phyloP scores from a whole-genome alignment of 2,329 filamentous ascomycete species.

The Aureobasidium sp. region DNA sequence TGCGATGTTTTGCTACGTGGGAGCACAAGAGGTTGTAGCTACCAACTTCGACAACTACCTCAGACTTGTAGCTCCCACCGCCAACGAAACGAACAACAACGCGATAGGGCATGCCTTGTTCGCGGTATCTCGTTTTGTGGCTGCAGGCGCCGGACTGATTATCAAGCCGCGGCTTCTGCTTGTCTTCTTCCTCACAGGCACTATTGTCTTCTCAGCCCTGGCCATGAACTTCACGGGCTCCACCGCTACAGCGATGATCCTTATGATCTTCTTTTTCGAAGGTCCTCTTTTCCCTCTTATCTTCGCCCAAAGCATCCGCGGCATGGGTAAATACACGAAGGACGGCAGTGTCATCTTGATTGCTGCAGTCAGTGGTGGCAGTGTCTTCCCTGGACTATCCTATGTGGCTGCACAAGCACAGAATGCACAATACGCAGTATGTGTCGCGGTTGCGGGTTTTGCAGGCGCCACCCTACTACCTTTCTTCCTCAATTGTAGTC shows the following conservation, averaged over 20 bases:
- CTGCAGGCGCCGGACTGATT: conserved; percentile 43
- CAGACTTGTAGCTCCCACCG: conserved; percentile 27
- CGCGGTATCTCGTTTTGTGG: conserved; percentile 48
- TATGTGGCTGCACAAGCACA: conserved; percentile 33
- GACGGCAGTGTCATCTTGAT: conserved; percentile 46
- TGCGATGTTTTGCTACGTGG: conserved; percentile 52
- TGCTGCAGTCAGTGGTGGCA: conserved; percentile 45
- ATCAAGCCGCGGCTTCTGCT: conserved; percentile 52
- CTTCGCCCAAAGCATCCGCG: conserved; percentile 49
- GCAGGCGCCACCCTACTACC: conserved; percentile 44
- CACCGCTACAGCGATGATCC: conserved; percentile 37
- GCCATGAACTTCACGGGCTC: conserved; percentile 41
- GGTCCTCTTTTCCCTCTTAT: conserved; percentile 52
- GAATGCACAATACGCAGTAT: conserved; percentile 40
- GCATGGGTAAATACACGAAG: conserved; percentile 50
- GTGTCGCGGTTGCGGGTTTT: conserved; percentile 45
- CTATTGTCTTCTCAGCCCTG: conserved; percentile 43
- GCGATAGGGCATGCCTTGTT: conserved; percentile 51
- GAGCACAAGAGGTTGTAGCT: conserved; percentile 49
- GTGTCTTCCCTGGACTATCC: conserved; percentile 47
- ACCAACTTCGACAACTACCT: conserved; percentile 40
- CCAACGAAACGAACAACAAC: conserved; percentile 33
- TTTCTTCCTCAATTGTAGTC: conserved; percentile 43
- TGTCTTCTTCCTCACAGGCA: conserved; percentile 42
- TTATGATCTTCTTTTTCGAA: conserved; percentile 51